Evolutionary conservation across 2,329 filamentous ascomycete species (phyloP).

Genomic region (Didymella pomorum): DNA sequence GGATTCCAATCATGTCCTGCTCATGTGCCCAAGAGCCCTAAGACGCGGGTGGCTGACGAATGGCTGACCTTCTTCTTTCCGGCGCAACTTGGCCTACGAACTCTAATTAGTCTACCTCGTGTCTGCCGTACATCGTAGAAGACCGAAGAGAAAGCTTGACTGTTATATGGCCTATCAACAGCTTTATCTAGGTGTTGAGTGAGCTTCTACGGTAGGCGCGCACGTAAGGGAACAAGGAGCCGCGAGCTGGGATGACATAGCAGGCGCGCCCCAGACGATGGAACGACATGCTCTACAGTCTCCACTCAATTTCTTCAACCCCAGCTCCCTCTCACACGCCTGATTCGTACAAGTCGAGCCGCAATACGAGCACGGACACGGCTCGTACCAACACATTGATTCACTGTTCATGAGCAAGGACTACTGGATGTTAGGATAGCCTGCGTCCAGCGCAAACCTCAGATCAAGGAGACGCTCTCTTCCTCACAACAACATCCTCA

Average conservation of each 20-base stretch:
- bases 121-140: slow-evolving; percentile 6
- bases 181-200: neutral
- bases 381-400: neutral
- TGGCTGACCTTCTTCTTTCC: slow-evolving; percentile 3
- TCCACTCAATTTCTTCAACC: slow-evolving; percentile 7
- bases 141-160: slow-evolving; percentile 10
- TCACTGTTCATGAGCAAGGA: neutral
- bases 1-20: slow-evolving; percentile 10
- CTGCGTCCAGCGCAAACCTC: neutral
- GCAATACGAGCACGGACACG: neutral
- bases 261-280: neutral
- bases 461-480: neutral
- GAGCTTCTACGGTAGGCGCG: neutral
- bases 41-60: slow-evolving; percentile 14
- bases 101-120: slow-evolving; percentile 7
- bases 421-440: neutral
- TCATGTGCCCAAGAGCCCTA: slow-evolving; percentile 1
- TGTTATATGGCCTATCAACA: neutral
- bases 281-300: neutral
- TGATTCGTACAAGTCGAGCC: neutral
- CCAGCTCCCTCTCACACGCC: slow-evolving; percentile 1
- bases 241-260: neutral
- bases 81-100: slow-evolving; percentile 1
- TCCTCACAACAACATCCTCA: neutral
- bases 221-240: neutral